phyloP scores from a whole-genome alignment of 2,329 filamentous ascomycete genomes.

The Fusarium musae region DNA sequence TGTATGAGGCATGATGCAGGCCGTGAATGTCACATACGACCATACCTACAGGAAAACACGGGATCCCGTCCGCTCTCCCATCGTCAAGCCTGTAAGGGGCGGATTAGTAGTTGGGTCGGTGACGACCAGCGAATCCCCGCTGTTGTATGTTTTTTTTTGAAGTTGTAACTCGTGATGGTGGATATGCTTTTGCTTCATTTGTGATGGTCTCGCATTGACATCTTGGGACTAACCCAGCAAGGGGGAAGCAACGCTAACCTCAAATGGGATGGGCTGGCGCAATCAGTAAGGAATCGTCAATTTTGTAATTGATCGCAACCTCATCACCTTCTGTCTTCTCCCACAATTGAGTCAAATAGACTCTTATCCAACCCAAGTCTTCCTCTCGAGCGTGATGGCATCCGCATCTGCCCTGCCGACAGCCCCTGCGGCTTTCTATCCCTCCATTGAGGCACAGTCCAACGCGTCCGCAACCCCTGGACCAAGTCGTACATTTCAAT shows the following conservation, averaged over 20 bases:
- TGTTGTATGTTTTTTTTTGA: constrained; percentile 1
- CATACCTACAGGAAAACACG: not conserved
- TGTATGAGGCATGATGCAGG: no score
- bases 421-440: no score
- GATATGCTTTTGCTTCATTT: not conserved
- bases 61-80: constrained; percentile 6
- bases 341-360: not conserved
- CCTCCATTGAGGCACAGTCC: not conserved
- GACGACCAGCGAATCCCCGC: not conserved
- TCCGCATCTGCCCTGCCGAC: not conserved
- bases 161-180: not conserved
- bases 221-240: no score
- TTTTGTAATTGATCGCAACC: no score
- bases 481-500: not conserved
- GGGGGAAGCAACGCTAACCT: no score
- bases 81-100: not conserved
- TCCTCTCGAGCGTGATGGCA: not conserved
- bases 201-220: not conserved
- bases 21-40: not conserved
- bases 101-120: no score
- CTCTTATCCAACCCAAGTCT: not conserved
- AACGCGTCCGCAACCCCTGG: not conserved
- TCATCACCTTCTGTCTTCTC: not conserved
- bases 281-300: not conserved
- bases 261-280: not conserved